These are phyloP conservation scores for Russula ochroleuca DNA, from an alignment of 768 basidiomycete species.

Conservation along the genomic window DNA sequence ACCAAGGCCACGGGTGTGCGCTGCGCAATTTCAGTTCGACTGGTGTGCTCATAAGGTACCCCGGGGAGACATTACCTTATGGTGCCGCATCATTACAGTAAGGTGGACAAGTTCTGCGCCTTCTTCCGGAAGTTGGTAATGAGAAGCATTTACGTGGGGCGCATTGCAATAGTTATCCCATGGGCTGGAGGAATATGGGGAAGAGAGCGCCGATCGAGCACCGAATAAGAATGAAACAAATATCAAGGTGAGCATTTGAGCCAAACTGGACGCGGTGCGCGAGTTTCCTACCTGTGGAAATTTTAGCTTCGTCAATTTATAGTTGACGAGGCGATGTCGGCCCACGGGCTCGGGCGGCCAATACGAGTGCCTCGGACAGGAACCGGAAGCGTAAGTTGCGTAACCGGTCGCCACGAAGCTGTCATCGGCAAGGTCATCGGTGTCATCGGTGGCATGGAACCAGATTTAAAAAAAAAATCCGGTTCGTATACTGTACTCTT, in stretches of 20 bases:
- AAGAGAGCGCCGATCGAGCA: neutral
- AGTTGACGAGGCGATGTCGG: neutral
- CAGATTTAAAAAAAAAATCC: no score
- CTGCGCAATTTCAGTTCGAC: conserved; percentile 28
- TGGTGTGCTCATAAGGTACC: neutral
- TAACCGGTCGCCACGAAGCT: no score
- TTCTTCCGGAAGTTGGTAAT: conserved; percentile 38
- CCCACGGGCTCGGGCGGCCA: no score
- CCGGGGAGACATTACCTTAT: conserved; percentile 38
- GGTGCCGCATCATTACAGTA: conserved; percentile 43
- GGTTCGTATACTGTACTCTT: no score
- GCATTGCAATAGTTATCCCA: conserved; percentile 52
- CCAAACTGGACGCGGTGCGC: neutral
- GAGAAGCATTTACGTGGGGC: conserved; percentile 39
- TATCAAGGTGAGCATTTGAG: neutral
- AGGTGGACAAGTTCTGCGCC: conserved; percentile 38
- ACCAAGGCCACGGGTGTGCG: conserved; percentile 47
- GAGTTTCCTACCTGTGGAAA: neutral
- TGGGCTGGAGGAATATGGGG: conserved; percentile 30
- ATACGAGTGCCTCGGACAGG: no score
- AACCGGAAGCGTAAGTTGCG: no score
- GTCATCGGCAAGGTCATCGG: no score
- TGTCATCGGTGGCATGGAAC: no score
- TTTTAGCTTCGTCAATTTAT: neutral
- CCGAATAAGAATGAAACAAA: neutral